Evolutionary conservation across 495 filamentous ascomycete species (phyloP).

Genomic region (Neurospora sp.): DNA sequence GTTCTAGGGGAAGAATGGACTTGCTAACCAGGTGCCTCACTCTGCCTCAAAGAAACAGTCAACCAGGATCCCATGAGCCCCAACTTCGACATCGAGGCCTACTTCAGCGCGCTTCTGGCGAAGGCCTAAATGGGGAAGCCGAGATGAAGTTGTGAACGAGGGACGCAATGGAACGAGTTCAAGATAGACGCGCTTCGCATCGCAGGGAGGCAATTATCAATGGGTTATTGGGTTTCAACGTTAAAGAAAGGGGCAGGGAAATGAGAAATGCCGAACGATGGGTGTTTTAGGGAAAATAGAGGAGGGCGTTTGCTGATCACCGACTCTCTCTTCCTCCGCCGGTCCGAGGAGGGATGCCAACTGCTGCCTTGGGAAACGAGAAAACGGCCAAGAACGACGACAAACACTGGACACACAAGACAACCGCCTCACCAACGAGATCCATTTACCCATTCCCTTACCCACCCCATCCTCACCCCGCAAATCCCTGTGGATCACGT

Average conservation of each 20-base stretch:
- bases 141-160: slow-evolving; percentile 3
- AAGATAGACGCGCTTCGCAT: not conserved
- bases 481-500: not conserved
- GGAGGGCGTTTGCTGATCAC: not conserved
- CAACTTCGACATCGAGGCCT: slow-evolving; percentile 85
- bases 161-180: not conserved
- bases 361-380: not conserved
- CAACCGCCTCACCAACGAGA: not conserved
- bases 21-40: slow-evolving; percentile 2
- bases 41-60: slow-evolving; percentile 39
- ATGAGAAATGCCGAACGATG: not conserved
- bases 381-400: not conserved
- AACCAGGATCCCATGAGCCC: slow-evolving; percentile 74
- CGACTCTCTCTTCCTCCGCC: not conserved
- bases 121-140: slow-evolving; percentile 32
- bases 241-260: not conserved
- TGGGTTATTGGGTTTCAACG: not conserved
- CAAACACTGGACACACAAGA: not conserved
- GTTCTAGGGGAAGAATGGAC: not conserved
- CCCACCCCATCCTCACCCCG: not conserved
- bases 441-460: not conserved
- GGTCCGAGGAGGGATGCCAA: not conserved
- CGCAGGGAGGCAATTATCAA: not conserved
- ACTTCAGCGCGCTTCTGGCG: slow-evolving; percentile 51
- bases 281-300: not conserved